Evolutionary conservation across 2,329 filamentous ascomycete species (phyloP), one percentile per base, ranked within the genome.

Genomic region (Ceratocystiopsis sp.): DNA sequence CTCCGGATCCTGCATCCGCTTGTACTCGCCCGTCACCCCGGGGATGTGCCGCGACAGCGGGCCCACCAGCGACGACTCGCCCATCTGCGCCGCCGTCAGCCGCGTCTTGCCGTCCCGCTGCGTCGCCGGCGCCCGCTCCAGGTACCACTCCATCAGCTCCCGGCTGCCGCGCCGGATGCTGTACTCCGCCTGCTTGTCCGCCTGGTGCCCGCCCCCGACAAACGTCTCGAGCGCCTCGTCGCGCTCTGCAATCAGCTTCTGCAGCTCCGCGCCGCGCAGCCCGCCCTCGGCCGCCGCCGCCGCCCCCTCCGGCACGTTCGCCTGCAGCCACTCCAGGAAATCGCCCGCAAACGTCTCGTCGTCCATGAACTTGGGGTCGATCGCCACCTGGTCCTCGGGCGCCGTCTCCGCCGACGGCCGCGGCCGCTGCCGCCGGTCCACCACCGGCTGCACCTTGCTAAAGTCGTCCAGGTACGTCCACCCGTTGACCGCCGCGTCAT

Each of bases 391-490:
- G 16, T 35, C 37, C 17, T 39, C 29, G 41, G 67, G 64, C 43
- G 74, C 67, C 51, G 73, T 66, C 54, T 39, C 36, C 25, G 25
- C 25, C 25, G 25, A 29, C 25, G 25, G 25, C 25, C 25, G 25
- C 25, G 7, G 25, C 45, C 62, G 67, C 51, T 62, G 71, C 58
- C 66, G 75, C 57, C 79, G 73, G 64, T 96, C 89, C 47, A 91
- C 72, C 41, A 84, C 68, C 42, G 85, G 84, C 55, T 84, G 75
- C 49, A 89, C 71, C 45, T 72, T 71, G 46, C 80, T 75, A 55
- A 94, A 81, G 59, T 93, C 84, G 58, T 95, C 86, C 44, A 89
- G 63, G 59, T 93, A 91, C 25, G 25, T 29, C 25, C 25, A 29
- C 25, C 25, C 25, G 48, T 74, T 67, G 35, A 50, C 29, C 21